Percentiles rank a stretch among this genome's conserved stretches.
These are phyloP conservation scores for Pyrenopolyporus hunteri DNA, from an alignment of 495 filamentous ascomycete genomes.

Conservation along the genomic window DNA sequence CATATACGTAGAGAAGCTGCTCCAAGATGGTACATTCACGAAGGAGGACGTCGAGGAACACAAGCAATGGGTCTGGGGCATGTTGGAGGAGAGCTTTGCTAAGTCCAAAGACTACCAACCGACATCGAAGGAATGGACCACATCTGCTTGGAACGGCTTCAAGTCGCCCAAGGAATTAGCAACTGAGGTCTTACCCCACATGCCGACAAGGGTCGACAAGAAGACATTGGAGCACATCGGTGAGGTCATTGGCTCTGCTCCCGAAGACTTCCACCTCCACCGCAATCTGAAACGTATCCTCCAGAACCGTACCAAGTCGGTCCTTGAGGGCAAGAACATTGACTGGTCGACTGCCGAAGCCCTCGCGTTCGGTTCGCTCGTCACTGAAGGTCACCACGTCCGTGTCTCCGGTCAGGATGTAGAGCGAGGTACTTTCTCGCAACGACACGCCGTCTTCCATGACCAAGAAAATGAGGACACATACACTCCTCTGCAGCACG, in stretches of 20 bases:
- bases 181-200: conserved; percentile 91
- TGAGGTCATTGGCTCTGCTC: conserved; percentile 71
- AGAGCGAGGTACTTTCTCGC: conserved; percentile 98
- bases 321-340: conserved; percentile 90
- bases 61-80: conserved; percentile 99
- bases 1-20: conserved; percentile 85
- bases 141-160: conserved; percentile 98
- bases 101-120: conserved; percentile 98
- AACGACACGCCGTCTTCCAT: conserved; percentile 95
- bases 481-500: conserved; percentile 89
- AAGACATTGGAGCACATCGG: conserved; percentile 79
- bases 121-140: conserved; percentile 95
- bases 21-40: conserved; percentile 90
- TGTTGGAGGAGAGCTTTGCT: conserved; percentile 95
- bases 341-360: conserved; percentile 98
- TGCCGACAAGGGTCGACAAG: conserved; percentile 77
- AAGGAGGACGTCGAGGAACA: conserved; percentile 98
- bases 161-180: conserved; percentile 98
- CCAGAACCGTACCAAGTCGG: conserved; percentile 84
- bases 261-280: conserved; percentile 87
- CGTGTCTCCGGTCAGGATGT: conserved; percentile 98
- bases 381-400: conserved; percentile 92
- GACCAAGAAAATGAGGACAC: conserved; percentile 93
- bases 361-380: conserved; percentile 90
- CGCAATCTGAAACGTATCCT: conserved; percentile 98